Evolutionary conservation across 192 early-diverging fungal species (phyloP).

Genomic region (Coemansia sp.): DNA sequence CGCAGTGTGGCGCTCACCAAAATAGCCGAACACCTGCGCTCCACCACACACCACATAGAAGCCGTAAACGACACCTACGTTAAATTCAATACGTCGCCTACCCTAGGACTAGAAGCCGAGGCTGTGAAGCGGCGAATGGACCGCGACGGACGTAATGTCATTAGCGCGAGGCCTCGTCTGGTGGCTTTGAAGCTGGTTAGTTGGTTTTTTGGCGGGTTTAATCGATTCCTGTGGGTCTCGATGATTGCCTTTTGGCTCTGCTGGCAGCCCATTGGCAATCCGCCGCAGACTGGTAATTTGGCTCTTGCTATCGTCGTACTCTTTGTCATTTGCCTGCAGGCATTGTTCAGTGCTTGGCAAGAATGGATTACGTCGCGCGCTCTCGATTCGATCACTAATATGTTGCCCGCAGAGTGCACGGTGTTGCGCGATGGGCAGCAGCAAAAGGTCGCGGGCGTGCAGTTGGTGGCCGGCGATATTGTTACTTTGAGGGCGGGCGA

Average conservation of each 20-base stretch:
- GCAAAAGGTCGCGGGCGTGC: slow-evolving; percentile 53
- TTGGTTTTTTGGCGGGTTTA: slow-evolving; percentile 72
- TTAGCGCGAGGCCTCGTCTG: slow-evolving; percentile 13
- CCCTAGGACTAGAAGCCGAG: slow-evolving; percentile 21
- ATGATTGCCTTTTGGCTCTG: slow-evolving; percentile 66
- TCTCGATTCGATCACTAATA: slow-evolving; percentile 72
- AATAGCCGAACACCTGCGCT: slow-evolving; percentile 34
- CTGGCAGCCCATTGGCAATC: slow-evolving; percentile 64
- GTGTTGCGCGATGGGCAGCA: slow-evolving; percentile 72
- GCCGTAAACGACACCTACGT: slow-evolving; percentile 18
- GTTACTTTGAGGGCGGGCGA: slow-evolving; percentile 67
- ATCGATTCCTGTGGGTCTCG: slow-evolving; percentile 68
- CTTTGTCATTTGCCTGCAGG: slow-evolving; percentile 68
- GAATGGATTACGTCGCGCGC: slow-evolving; percentile 68
- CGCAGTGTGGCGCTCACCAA: slow-evolving; percentile 20
- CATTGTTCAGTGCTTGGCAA: slow-evolving; percentile 69
- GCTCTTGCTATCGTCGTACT: slow-evolving; percentile 63
- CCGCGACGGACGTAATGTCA: slow-evolving; percentile 23
- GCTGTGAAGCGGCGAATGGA: slow-evolving; percentile 18
- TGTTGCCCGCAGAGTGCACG: slow-evolving; percentile 63
- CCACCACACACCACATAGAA: slow-evolving; percentile 24
- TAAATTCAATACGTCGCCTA: slow-evolving; percentile 28
- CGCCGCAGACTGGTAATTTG: slow-evolving; percentile 60
- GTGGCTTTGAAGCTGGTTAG: slow-evolving; percentile 3
- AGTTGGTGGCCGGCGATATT: slow-evolving; percentile 77